Evolutionary conservation across 495 filamentous ascomycete species (phyloP), one percentile per base, ranked within the genome.

Genomic region (Darksidea phi): DNA sequence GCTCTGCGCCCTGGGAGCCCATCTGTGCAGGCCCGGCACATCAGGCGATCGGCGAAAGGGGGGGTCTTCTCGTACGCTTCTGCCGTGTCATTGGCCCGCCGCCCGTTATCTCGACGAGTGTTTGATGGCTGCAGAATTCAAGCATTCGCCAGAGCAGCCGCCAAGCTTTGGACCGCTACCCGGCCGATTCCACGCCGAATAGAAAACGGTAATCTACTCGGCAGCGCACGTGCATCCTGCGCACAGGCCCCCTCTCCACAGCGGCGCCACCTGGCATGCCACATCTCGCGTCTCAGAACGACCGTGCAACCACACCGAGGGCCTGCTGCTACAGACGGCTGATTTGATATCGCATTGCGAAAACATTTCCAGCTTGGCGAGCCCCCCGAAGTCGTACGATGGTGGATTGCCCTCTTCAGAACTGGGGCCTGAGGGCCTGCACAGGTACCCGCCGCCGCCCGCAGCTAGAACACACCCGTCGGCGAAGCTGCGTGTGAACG

Each of bases 351-450:
- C 17, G 59, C 59, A 51, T 51, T 56, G 47, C 37, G 41, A 52
- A 61, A 61, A 61, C 59, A 63, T 17, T n/a, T 53, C 36, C 17
- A 25, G 45, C 23, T 6, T 50, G 42, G 47, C 17, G 11, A 28
- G 50, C 59, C 20, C n/a, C 12, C 12, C 13, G 17, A 36, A 57
- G 47, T 63, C 60, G 60, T 63, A 63, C 59, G 50, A 62, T 56
- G 23, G n/a, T 25, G 18, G 10, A 23, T 46, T 18, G 17, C 47
- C 28, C 21, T 1, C 45, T 12, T 17, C 23, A 45, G 13, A 36
- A 5, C 48, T 15, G 13, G n/a, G 23, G 28, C 28, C 28, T 32
- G 28, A 32, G 28, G 28, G 4, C 28, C 28, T 32, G 20, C 42
- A 24, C 59, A 48, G 50, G 25, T 55, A 61, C 38, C 59, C 59